These are phyloP conservation scores for Solanum medicagineum DNA, from an alignment of 257 asterid species.

Conservation along the genomic window DNA sequence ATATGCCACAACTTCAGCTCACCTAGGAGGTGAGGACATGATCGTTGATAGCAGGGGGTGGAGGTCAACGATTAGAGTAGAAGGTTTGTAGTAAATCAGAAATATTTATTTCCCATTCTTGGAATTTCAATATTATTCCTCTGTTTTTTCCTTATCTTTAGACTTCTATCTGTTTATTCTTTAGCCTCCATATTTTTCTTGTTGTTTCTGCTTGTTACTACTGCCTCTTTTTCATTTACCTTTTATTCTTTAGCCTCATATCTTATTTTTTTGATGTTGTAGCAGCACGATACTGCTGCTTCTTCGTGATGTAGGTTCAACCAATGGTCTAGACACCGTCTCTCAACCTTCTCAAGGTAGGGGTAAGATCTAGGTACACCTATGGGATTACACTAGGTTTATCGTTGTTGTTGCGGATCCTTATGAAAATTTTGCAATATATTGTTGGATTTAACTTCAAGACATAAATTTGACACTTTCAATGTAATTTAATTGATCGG, in stretches of 20 bases:
- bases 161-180: background rate
- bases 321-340: background rate
- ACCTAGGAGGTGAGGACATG: background rate
- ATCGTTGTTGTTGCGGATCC: background rate
- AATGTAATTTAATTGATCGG: background rate
- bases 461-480: background rate
- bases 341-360: background rate
- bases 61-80: background rate
- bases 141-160: background rate
- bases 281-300: background rate
- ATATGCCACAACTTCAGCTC: background rate
- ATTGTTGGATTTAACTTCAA: background rate
- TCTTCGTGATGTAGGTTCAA: background rate
- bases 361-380: background rate
- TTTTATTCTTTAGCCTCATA: background rate
- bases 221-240: too few relatives aligned
- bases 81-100: background rate
- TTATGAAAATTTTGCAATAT: background rate
- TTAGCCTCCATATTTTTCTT: too few relatives aligned
- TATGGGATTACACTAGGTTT: background rate
- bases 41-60: background rate
- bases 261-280: background rate
- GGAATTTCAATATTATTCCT: background rate
- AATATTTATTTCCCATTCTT: background rate
- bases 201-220: too few relatives aligned